Evolutionary conservation across 164 flowering plant genomes (phyloP).

Genomic region (Sextonia rubra): DNA sequence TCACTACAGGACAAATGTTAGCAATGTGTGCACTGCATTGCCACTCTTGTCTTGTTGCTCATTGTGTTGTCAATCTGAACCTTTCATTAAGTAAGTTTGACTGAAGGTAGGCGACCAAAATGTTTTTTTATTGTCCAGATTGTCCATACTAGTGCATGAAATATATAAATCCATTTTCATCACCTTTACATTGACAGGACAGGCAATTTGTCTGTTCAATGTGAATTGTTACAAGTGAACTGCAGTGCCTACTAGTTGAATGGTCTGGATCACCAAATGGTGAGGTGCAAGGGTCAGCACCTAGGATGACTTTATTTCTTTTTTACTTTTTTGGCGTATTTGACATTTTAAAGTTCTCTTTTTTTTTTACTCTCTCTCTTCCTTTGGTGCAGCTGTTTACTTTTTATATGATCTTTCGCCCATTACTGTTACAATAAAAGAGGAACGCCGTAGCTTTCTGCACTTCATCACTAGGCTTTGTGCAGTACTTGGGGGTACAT

Average conservation of each 20-base stretch:
- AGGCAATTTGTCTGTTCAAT: no score
- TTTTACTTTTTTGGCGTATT: neutral
- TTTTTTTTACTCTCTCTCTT: neutral
- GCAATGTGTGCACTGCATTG: neutral
- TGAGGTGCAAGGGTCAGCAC: neutral
- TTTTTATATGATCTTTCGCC: slow-evolving; percentile 97
- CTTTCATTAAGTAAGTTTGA: neutral
- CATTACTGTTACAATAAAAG: slow-evolving; percentile 92
- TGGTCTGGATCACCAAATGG: neutral
- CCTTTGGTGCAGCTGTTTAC: slow-evolving; percentile 75
- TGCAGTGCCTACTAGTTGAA: no score
- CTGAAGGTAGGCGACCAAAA: neutral
- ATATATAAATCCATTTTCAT: no score
- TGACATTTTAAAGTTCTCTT: neutral
- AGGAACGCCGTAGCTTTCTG: slow-evolving; percentile 91
- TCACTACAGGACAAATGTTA: neutral
- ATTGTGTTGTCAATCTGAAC: neutral
- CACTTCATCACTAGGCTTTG: slow-evolving; percentile 96
- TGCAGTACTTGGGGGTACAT: slow-evolving; percentile 98
- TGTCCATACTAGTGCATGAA: neutral
- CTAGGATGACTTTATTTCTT: neutral
- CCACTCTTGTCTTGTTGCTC: no score
- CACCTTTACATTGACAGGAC: no score
- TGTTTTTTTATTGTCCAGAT: neutral
- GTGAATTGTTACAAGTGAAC: no score